Base-by-base conservation (phyloP, 305 asterid genomes). In the Fraxinus albicans region DNA sequence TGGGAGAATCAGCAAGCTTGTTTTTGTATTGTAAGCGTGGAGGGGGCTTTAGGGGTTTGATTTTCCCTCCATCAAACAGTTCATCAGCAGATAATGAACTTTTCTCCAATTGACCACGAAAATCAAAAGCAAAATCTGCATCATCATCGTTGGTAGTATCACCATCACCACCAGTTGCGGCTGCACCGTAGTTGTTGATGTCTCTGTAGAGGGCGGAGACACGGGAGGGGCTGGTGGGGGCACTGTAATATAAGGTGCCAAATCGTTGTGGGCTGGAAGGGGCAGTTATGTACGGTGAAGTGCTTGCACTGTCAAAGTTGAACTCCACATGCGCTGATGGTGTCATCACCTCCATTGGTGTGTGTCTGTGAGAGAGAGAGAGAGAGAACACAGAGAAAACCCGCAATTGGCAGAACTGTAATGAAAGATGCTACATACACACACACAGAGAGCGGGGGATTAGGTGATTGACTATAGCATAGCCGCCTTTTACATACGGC, bases 41-140 rank as follows among this genome's bases (percentile, higher is more conserved):
- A 0, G 98, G 93, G 5, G 97, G 98, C 53, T 91, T 91, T 79
- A 96, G 73, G 3, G 98, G 97, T 42, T 89, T 92, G 84, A 94
- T 96, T 17, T 91, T 92, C 17, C 99, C 99, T 0, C 92, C 94
- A 50, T 92, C 90, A 87, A 96, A 96, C 0, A 96, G 93, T 81
- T 96, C 98, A 79, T 94, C 99, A 10, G 98, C 98, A 4, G 94
- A 85, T 4, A 92, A 73, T 9, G 94, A 85, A 38, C 72, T 44
- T 2, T 78, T 84, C 17, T 87, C 91, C 73, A 88, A 72, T 1
- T 94, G 93, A 15, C 97, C 96, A 81, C 95, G 89, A 88, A 91
- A 94, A 80, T 96, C 95, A 79, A 96, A 96, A 3, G 95, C 98
- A 80, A 96, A 94, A 47, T 91, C 92, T 0, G 72, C 90, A 67